A percentile compares a stretch with the other conserved stretches of the same genome.
These are phyloP conservation scores for Quillaja saponaria DNA, from an alignment of 306 rosid genomes.

Conservation along the genomic window DNA sequence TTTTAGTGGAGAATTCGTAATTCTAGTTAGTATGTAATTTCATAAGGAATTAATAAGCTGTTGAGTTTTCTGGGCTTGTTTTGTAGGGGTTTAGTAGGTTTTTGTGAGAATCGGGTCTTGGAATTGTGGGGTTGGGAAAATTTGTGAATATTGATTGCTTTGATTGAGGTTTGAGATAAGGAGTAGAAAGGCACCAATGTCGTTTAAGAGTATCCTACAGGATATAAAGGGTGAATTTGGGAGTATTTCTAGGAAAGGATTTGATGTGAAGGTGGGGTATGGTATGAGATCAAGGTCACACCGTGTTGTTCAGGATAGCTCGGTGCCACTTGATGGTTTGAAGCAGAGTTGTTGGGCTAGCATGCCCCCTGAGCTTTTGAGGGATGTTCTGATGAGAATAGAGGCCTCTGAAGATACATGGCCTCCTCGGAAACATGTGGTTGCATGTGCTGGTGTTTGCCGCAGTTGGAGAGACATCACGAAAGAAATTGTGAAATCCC, in stretches of 20 bases:
- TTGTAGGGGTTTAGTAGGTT: background rate
- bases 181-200: conserved; percentile 38
- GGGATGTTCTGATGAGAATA: conserved; percentile 83
- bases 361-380: conserved; percentile 89
- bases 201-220: conserved; percentile 73
- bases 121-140: conserved; percentile 20
- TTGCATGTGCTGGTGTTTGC: conserved; percentile 92
- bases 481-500: conserved; percentile 76
- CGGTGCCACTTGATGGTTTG: conserved; percentile 55
- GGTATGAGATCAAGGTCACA: conserved; percentile 78
- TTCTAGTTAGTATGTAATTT: background rate
- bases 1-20: conserved; percentile 2
- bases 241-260: conserved; percentile 70
- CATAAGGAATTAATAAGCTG: background rate
- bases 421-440: conserved; percentile 77
- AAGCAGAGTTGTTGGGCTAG: conserved; percentile 95
- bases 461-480: conserved; percentile 85
- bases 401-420: conserved; percentile 80
- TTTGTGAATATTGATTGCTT: conserved; percentile 6
- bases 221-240: conserved; percentile 57
- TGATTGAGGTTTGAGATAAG: conserved; percentile 10
- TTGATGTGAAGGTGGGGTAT: conserved; percentile 69
- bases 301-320: conserved; percentile 54
- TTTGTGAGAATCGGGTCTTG: conserved; percentile 27
- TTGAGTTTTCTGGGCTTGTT: conserved; percentile 11